Evolutionary conservation across 768 basidiomycete species (phyloP), one percentile per base, ranked within the genome.

Genomic region (Tylopilus intermedius): DNA sequence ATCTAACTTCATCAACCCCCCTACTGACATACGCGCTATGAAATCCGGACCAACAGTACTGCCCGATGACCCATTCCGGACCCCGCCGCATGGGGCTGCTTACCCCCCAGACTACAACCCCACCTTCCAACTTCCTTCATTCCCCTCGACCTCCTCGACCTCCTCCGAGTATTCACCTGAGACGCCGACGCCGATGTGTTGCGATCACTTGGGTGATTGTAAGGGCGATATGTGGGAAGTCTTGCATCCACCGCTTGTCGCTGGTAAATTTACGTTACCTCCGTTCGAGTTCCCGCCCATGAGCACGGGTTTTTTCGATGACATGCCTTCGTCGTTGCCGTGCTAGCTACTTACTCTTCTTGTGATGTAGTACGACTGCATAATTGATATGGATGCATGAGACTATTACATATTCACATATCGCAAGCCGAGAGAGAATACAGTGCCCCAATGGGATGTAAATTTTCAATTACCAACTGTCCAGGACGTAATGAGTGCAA

Each of bases 141-240:
- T 56, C 8, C 57, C 62, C 4, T 6, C 46, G 4, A 2, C 35
- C 2, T 40, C 15, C 39, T 21, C 41, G 37, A 33, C 29, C 7
- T 32, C 50, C 5, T 1, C 8, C 30, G 14, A 41, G n/a, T 53
- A 49, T 15, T 39, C 32, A 4, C 65, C 63, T 0, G 65, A 66
- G 32, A 67, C 65, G 27, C 65, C 65, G 11, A 65, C 65, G 8
- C 65, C 65, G 4, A 67, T 58, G 58, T 51, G 40, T 22, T 67
- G 62, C 2, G 43, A 55, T 46, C 63, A 66, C 48, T 24, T 53
- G 40, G 65, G 63, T 13, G 61, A 62, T 13, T 67, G 62, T 30
- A 47, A 39, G 4, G 60, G 58, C 0, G 65, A 65, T 29, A 14
- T 60, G 39, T 67, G 61, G 65, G 65, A 67, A 18, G 43, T 60